Evolutionary conservation across 2,329 filamentous ascomycete species (phyloP), one percentile per base, ranked within the genome.

Genomic region (Fusarium piperis): DNA sequence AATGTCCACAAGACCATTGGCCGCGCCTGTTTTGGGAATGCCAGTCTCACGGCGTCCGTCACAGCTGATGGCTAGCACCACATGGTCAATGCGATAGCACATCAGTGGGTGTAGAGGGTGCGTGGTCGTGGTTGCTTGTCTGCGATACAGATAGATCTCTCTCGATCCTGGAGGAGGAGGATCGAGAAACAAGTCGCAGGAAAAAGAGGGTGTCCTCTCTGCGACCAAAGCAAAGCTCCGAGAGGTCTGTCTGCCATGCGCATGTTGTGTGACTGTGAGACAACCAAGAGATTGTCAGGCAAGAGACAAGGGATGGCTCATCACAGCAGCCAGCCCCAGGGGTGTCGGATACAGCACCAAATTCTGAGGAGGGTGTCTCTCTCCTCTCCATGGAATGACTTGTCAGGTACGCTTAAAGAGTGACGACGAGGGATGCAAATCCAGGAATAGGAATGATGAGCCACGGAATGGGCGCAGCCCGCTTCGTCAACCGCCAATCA

Each of bases 401-500:
- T 59, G 39, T 32, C 46, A 55, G 30, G 8, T 46, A 41, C 33
- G 58, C 38, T 48, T 61, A 26, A 48, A 53, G 30, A 44, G 35
- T 38, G 59, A 59, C 23, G 16, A 18, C 13, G 18, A 41, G 35
- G 33, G 23, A 56, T 36, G 28, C 16, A 48, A 38, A 41, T 30
- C 59, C 55, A 58, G 36, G 28, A 59, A 59, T 20, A 46, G 57
- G 57, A 51, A 59, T 59, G 41, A 59, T 36, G 39, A 48, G 59
- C 51, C 51, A 36, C 57, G 41, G 41, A 30, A 48, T 61, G 58
- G 58, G 58, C 36, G 33, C 35, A 32, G 44, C 59, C 26, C 35
- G n/a, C 44, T 39, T 35, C 33, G 26, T 32, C 12, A 53, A 26
- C 26, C 18, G 28, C 57, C 57, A 60, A 51, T 60, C 33, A 51